phyloP scores from a whole-genome alignment of 2,329 filamentous ascomycete genomes.

The Epichloe sp. region DNA sequence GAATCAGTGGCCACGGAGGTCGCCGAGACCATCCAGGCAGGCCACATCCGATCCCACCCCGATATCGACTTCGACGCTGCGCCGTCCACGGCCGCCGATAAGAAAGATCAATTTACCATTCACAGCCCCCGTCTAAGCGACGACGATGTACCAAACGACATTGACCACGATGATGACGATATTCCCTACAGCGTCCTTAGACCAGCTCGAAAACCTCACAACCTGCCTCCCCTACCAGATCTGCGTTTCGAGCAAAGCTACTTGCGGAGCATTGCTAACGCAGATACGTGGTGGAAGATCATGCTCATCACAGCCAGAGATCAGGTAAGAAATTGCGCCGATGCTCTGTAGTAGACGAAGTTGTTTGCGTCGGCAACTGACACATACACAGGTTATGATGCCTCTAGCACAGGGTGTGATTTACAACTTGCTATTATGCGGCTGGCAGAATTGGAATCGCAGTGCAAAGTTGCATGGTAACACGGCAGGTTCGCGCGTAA shows the following conservation, averaged over 20 bases:
- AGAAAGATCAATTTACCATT: constrained; percentile 25
- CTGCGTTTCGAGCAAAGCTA: constrained; percentile 98
- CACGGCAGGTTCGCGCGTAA: constrained; percentile 59
- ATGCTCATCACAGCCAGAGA: constrained; percentile 77
- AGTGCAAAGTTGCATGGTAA: constrained; percentile 64
- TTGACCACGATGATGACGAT: constrained; percentile 46
- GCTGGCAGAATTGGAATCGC: constrained; percentile 85
- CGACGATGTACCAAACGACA: constrained; percentile 22
- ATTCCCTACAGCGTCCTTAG: constrained; percentile 54
- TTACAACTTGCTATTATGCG: constrained; percentile 75
- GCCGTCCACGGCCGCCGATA: constrained; percentile 61
- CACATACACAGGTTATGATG: constrained; percentile 53
- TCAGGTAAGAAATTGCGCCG: constrained; percentile 45
- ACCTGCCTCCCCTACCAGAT: constrained; percentile 62
- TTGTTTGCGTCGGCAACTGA: background rate
- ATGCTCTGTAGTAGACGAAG: background rate
- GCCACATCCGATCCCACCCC: constrained; percentile 60
- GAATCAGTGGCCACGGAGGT: constrained; percentile 50
- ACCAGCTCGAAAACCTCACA: constrained; percentile 32
- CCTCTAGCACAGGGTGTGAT: constrained; percentile 76
- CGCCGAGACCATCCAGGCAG: constrained; percentile 69
- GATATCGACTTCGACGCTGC: constrained; percentile 65
- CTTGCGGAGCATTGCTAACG: constrained; percentile 70
- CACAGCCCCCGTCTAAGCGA: constrained; percentile 10
- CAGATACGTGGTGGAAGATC: constrained; percentile 68